Percentiles rank a stretch among this genome's conserved stretches.
Conservation (phyloP, 2,329 filamentous ascomycete species). For the Fonsecaea pedrosoi region DNA sequence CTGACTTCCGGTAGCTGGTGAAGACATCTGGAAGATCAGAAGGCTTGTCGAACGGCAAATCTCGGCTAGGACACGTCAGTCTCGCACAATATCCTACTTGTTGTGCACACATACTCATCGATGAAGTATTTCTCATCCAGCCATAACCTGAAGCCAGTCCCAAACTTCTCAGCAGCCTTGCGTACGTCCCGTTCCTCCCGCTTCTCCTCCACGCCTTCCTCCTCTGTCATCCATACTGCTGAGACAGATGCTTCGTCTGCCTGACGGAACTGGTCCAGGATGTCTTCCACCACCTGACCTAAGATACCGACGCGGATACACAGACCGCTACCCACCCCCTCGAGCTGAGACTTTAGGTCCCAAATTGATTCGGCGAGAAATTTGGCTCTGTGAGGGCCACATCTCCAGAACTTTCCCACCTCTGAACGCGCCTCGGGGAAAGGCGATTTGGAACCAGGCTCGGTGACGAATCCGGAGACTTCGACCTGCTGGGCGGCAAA, state of each 20-base stretch:
- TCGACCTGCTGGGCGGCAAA: conserved; percentile 75
- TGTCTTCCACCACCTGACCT: conserved; percentile 63
- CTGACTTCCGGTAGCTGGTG: conserved; percentile 73
- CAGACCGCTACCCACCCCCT: conserved; percentile 66
- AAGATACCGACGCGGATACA: conserved; percentile 68
- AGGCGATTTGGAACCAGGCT: conserved; percentile 58
- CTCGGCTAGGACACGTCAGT: conserved; percentile 60
- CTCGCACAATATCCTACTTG: not conserved
- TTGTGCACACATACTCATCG: conserved; percentile 69
- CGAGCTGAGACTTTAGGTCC: conserved; percentile 70
- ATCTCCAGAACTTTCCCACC: conserved; percentile 74
- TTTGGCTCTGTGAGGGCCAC: conserved; percentile 72
- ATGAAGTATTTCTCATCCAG: conserved; percentile 79
- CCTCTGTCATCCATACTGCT: conserved; percentile 75
- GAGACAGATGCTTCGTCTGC: conserved; percentile 58
- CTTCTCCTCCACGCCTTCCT: conserved; percentile 73
- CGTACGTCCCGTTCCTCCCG: conserved; percentile 66
- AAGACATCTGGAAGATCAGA: conserved; percentile 75
- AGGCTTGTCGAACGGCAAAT: conserved; percentile 65
- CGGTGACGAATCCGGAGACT: conserved; percentile 73
- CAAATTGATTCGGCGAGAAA: conserved; percentile 76
- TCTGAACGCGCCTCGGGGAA: conserved; percentile 72
- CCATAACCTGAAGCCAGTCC: conserved; percentile 69
- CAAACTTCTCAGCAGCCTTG: conserved; percentile 59
- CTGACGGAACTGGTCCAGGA: conserved; percentile 60